Evolutionary conservation across 345 rosid species (phyloP), one percentile per base, ranked within the genome.

Genomic region (Gossypium ekmanianum): DNA sequence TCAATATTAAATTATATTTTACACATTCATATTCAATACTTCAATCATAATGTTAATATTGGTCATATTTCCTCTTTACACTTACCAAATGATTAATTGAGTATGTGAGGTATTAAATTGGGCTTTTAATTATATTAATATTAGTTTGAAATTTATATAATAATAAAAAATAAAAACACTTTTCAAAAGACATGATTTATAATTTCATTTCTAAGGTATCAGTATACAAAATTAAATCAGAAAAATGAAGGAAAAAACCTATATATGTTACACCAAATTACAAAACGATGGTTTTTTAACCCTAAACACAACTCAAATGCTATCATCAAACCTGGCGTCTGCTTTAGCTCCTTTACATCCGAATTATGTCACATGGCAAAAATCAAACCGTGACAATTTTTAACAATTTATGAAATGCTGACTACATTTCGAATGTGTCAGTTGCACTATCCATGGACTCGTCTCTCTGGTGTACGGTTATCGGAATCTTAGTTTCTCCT

Each of bases 381-480:
- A 74, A 65, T 73, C 34, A 76, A 79, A 76, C 68, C 72, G 75
- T 51, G 73, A 69, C 65, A 78, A 61, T 69, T 80, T 72, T 27
- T 18, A 59, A 65, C 24, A 50, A 74, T 34, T 34, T 34, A 69
- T 51, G 29, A 22, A 74, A 63, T 24, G 75, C 62, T 26, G 29
- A 76, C 78, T 79, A 86, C 24, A 84, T 81, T 51, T 91, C 94
- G 74, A 68, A 76, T 14, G 86, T 78, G 77, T 89, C 95, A 34
- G 69, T 73, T 76, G 81, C 66, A 54, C 91, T 92, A 80, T 94
- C 97, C 78, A 86, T n/a, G 22, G 97, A 92, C 74, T 88, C 89
- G 26, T 87, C 88, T 70, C 97, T 90, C 83, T 74, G 74, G 81
- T 86, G 89, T 43, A 85, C 85, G 11, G 76, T 76, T 20, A 66